Percentiles rank a stretch among this genome's conserved stretches.
These are phyloP conservation scores for Eragrostis nindensis DNA, from an alignment of 176 grass and related monocot species.

Conservation along the genomic window DNA sequence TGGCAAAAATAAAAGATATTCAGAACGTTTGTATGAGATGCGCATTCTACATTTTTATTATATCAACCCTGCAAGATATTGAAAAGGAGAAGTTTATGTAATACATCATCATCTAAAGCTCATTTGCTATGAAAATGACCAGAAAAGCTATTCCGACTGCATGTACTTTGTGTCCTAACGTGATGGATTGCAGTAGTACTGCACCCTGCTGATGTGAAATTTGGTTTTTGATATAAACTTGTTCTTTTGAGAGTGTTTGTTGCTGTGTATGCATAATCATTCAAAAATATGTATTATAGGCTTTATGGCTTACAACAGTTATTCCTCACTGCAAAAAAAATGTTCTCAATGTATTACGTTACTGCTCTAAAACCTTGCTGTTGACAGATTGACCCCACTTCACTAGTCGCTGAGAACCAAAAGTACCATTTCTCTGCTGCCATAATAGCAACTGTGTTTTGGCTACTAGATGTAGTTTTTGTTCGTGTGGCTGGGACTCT, in stretches of 20 bases:
- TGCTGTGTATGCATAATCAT: neutral
- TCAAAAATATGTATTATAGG: neutral
- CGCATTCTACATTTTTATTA: neutral
- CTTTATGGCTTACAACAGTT: neutral
- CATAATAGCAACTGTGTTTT: neutral
- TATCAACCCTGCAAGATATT: neutral
- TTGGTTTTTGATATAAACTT: conserved; percentile 2
- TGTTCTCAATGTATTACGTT: neutral
- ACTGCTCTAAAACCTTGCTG: neutral
- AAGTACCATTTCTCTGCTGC: neutral
- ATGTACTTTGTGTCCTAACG: neutral
- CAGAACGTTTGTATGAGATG: neutral
- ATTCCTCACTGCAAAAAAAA: neutral
- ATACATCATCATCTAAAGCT: neutral
- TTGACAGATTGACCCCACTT: neutral
- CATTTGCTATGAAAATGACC: neutral
- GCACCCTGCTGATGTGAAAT: neutral
- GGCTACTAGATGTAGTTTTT: neutral
- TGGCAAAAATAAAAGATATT: neutral
- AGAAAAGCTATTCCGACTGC: neutral
- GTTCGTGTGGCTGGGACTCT: neutral
- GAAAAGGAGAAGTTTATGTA: neutral
- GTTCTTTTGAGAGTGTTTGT: neutral
- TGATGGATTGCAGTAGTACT: neutral
- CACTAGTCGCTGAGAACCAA: neutral